Percentiles rank a stretch among this genome's conserved stretches.
Evolutionary conservation across 495 filamentous ascomycete species (phyloP).

Genomic region (Hypomontagnella monticulosa): DNA sequence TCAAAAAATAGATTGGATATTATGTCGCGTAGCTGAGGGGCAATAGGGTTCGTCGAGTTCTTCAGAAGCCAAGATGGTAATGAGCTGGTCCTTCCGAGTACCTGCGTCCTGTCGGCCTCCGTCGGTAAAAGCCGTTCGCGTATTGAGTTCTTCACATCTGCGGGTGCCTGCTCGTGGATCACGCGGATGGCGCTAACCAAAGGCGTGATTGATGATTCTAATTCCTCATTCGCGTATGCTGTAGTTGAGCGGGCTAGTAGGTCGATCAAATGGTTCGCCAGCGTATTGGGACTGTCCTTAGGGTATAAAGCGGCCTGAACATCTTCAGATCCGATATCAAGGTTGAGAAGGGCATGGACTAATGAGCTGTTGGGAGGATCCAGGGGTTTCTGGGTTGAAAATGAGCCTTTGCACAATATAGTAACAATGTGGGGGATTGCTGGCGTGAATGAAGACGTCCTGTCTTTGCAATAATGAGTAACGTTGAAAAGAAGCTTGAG

Average conservation of each 20-base stretch:
- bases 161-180: conserved; percentile 77
- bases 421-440: conserved; percentile 78
- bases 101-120: conserved; percentile 76
- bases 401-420: conserved; percentile 64
- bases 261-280: conserved; percentile 74
- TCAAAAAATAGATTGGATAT: conserved; percentile 87
- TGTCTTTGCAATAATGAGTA: conserved; percentile 72
- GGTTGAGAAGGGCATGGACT: conserved; percentile 82
- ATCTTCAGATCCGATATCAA: conserved; percentile 66
- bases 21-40: conserved; percentile 75
- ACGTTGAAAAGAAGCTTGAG: conserved; percentile 92
- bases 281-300: conserved; percentile 63
- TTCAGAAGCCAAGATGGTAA: conserved; percentile 81
- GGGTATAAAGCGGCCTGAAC: conserved; percentile 70
- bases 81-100: conserved; percentile 78
- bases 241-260: conserved; percentile 75
- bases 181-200: conserved; percentile 76
- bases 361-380: conserved; percentile 64
- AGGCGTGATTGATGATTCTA: conserved; percentile 75
- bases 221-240: conserved; percentile 67
- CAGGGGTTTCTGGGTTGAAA: conserved; percentile 48
- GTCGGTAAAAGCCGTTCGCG: conserved; percentile 76
- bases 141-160: conserved; percentile 68
- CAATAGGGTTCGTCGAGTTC: conserved; percentile 76
- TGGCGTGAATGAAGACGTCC: conserved; percentile 66